Base-by-base conservation (phyloP, 345 rosid species). In the Jatropha curcas region DNA sequence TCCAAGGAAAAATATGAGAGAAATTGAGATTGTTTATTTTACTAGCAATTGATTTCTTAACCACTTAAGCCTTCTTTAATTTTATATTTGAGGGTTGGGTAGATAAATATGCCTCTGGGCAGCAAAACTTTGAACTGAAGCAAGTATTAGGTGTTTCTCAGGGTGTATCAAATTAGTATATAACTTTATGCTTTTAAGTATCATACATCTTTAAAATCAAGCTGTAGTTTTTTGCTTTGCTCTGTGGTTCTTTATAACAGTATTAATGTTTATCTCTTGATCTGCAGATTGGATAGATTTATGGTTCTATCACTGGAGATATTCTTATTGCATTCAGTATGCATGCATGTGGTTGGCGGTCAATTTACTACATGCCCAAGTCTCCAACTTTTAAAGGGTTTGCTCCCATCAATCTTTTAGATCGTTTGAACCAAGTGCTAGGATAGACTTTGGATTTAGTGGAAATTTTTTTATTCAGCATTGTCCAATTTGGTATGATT, bases 261-360 rank as follows among this genome's bases (percentile, higher is more conserved):
- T 41, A 51, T 39, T 19, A 25, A 53, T 62, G 51, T 56, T 60
- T 28, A 34, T 51, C 4, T 63, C 72, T 73, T n/a, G 22, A 45
- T 76, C 66, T 82, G 77, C 84, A 93, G 98, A 91, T 94, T 68
- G 98, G 98, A 71, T 93, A 94, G 98, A 94, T 94, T 64, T 91
- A 94, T 84, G 97, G 98, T 70, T 93, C 96, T 35, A 92, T 93
- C 22, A 91, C 98, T 53, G 97, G 91, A 80, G 98, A 93, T 91
- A 94, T 94, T 87, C 86, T 94, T 58, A 94, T 97, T 10, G 97
- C 97, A 75, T 94, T 94, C 82, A 94, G 92, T 83, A 94, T 94
- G 97, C 98, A 94, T 77, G 94, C 96, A 30, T 94, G 97, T 62
- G 98, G 98, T 39, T 94, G 98, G 98, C 85, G 97, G 25, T 94